Evolutionary conservation across 192 early-diverging fungal species (phyloP).

Genomic region (Mortierella claussenii): DNA sequence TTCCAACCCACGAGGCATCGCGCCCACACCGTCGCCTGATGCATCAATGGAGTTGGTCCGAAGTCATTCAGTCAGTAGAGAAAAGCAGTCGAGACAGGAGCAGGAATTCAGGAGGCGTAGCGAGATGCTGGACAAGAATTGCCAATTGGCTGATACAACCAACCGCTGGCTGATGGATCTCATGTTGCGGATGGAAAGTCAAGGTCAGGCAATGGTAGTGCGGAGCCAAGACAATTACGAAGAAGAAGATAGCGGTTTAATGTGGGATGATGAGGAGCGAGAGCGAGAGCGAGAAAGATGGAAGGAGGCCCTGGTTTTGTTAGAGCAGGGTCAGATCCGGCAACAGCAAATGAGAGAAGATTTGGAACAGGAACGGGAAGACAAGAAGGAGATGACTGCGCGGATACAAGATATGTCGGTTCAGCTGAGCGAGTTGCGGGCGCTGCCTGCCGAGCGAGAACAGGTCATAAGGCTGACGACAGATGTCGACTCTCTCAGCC

Average conservation of each 20-base stretch:
- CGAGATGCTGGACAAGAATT: slow-evolving; percentile 24
- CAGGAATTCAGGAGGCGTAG: slow-evolving; percentile 14
- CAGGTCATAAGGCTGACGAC: slow-evolving; percentile 1
- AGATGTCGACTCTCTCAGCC: slow-evolving; percentile 9
- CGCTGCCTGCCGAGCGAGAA: background rate
- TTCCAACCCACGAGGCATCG: slow-evolving; percentile 44
- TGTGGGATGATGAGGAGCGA: slow-evolving; percentile 8
- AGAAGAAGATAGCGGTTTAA: background rate
- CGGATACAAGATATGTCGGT: slow-evolving; percentile 12
- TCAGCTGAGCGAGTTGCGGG: slow-evolving; percentile 3
- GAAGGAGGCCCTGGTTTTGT: slow-evolving; percentile 7
- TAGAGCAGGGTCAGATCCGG: slow-evolving; percentile 15
- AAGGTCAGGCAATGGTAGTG: background rate
- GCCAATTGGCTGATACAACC: slow-evolving; percentile 13
- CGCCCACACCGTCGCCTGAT: slow-evolving; percentile 35
- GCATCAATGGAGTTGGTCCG: slow-evolving; percentile 23
- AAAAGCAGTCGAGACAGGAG: background rate
- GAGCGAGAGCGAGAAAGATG: slow-evolving; percentile 3
- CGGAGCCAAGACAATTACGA: slow-evolving; percentile 3
- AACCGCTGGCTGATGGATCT: slow-evolving; percentile 27
- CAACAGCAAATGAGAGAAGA: slow-evolving; percentile 14
- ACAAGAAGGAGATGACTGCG: background rate
- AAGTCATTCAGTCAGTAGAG: background rate
- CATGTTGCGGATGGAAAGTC: slow-evolving; percentile 14
- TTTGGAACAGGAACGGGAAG: slow-evolving; percentile 15